Conservation (phyloP, 1,139 yeast species). For the Zygosaccharomyces sapae region DNA sequence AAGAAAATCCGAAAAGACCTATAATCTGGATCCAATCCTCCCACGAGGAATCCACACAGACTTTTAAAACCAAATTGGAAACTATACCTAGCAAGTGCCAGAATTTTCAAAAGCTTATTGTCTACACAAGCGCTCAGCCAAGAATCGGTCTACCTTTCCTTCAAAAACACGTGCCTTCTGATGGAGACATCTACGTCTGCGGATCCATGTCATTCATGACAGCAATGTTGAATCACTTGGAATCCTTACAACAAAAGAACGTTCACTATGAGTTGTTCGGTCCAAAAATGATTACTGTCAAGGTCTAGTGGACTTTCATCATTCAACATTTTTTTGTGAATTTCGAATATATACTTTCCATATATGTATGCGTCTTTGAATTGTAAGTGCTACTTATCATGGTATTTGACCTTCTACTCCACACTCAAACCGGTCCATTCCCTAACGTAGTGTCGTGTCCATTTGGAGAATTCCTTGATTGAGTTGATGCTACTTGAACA, state of each 20-base stretch:
- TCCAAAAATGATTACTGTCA: constrained; percentile 34
- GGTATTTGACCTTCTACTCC: constrained; percentile 6
- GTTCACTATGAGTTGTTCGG: constrained; percentile 11
- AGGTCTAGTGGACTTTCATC: constrained; percentile 9
- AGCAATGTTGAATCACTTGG: constrained; percentile 22
- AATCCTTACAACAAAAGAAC: background rate
- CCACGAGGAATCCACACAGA: constrained; percentile 21
- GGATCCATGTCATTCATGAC: constrained; percentile 33
- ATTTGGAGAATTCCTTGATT: constrained; percentile 1
- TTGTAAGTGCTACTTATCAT: background rate
- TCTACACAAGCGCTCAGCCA: constrained; percentile 25
- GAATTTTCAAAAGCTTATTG: constrained; percentile 14
- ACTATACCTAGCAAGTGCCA: constrained; percentile 8
- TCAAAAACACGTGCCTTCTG: constrained; percentile 23
- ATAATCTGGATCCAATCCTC: constrained; percentile 34
- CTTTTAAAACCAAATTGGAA: constrained; percentile 28
- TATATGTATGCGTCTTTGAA: background rate
- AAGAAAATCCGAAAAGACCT: constrained; percentile 30
- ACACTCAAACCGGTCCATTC: constrained; percentile 16
- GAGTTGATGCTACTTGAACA: constrained; percentile 5
- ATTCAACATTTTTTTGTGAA: background rate
- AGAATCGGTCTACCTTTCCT: constrained; percentile 28
- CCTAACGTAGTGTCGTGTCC: constrained; percentile 11
- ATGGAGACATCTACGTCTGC: constrained; percentile 33
- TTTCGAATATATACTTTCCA: background rate